Evolutionary conservation across 345 rosid genomes (phyloP), one percentile per base, ranked within the genome.

Genomic region (Linum tenue): DNA sequence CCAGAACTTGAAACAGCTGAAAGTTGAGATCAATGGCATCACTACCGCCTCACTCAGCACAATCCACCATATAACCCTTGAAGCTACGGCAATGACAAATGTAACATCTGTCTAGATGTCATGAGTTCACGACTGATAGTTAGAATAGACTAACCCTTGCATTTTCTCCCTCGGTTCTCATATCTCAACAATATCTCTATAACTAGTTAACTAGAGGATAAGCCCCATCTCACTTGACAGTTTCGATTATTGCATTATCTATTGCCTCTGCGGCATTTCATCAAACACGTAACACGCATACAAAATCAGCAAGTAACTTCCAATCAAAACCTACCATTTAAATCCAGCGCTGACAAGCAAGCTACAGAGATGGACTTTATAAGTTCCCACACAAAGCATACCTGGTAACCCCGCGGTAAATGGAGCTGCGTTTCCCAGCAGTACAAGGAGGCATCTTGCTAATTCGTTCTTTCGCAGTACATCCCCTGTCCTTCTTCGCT

Each of bases 371-470:
- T 12, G 7, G 10, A 57, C 3, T 5, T 22, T 9, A 16, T 17
- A 22, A 3, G 31, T 57, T 22, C 53, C 53, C 53, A 16, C 2
- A 4, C 31, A 22, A 22, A 22, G 12, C 31, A 60, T 63, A 90
- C 99, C 97, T 90, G 74, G 99, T 94, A 76, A 94, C 99, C 51
- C 99, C 99, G 4, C 99, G 96, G 80, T 94, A 94, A 68, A 94
- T 94, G 60, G 99, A 94, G 72, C 99, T 94, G 73, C 99, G 92
- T 83, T 94, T 94, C 10, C 99, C 99, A 53, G 97, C 97, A 0
- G 99, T 91, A 12, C 96, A 86, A 58, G 97, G 99, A 59, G 95
- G 96, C 99, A 94, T 90, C 74, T 89, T 88, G 71, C 99, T 94
- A 65, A 94, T 94, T 63, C 99, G 96, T 74, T 94, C 99, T 76